Evolutionary conservation across 1,139 yeast species (phyloP).

Genomic region (Kodamaea alishanica): DNA sequence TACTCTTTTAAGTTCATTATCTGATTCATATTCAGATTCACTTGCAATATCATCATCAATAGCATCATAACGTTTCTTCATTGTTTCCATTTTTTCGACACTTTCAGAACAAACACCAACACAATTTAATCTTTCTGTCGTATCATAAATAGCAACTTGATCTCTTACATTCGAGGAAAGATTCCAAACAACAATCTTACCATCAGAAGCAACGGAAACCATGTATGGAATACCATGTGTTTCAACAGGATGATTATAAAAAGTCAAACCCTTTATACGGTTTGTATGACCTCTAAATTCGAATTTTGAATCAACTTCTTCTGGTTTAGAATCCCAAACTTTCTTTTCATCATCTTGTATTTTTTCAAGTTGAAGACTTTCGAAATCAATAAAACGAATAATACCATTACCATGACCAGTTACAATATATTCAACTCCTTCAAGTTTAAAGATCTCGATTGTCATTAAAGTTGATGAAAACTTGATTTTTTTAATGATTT

Average conservation of each 20-base stretch:
- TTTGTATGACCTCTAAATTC: slow-evolving; percentile 73
- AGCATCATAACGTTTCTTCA: slow-evolving; percentile 60
- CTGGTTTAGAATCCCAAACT: slow-evolving; percentile 29
- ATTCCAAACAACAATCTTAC: slow-evolving; percentile 90
- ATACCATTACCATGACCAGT: slow-evolving; percentile 72
- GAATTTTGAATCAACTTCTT: slow-evolving; percentile 46
- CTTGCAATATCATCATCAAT: slow-evolving; percentile 30
- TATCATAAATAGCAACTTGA: slow-evolving; percentile 84
- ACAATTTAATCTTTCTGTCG: slow-evolving; percentile 93
- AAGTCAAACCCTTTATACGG: slow-evolving; percentile 75
- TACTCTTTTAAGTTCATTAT: slow-evolving; percentile 52
- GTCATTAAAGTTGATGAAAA: slow-evolving; percentile 66
- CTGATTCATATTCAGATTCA: slow-evolving; percentile 67
- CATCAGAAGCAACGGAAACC: slow-evolving; percentile 87
- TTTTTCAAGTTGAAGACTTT: slow-evolving; percentile 24
- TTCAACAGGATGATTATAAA: slow-evolving; percentile 42
- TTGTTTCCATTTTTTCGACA: slow-evolving; percentile 67
- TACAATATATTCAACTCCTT: slow-evolving; percentile 53
- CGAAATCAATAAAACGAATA: slow-evolving; percentile 51
- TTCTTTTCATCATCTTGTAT: slow-evolving; percentile 23
- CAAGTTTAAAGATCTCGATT: slow-evolving; percentile 48
- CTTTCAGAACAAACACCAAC: slow-evolving; percentile 73
- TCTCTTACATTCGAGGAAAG: slow-evolving; percentile 48
- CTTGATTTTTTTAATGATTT: slow-evolving; percentile 47
- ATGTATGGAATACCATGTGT: slow-evolving; percentile 45